phyloP scores from a whole-genome alignment of 495 filamentous ascomycete species.

The Penicillium manginii region DNA sequence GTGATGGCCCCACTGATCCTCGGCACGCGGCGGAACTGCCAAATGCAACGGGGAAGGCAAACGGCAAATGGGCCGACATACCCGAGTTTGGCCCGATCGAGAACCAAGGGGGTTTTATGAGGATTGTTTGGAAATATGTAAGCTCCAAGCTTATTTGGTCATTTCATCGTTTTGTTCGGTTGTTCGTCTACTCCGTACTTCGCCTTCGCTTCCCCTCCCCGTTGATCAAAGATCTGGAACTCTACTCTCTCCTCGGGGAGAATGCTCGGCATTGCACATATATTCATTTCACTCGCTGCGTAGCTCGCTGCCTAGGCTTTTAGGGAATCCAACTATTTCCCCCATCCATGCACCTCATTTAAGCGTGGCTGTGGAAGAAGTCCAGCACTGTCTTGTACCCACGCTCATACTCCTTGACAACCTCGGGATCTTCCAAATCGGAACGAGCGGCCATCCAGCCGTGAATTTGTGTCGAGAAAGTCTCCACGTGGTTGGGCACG shows the following conservation, averaged over 20 bases:
- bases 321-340: not conserved
- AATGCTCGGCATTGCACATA: not conserved
- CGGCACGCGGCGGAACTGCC: constrained; percentile 24
- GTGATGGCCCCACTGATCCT: constrained; percentile 3
- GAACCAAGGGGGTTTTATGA: too few relatives aligned
- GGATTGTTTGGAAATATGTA: too few relatives aligned
- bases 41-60: not conserved
- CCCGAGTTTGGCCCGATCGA: constrained; percentile 18
- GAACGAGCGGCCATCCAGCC: constrained; percentile 87
- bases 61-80: not conserved
- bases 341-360: not conserved
- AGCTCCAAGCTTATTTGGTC: too few relatives aligned
- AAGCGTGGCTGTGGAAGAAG: constrained; percentile 69
- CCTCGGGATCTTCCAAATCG: constrained; percentile 67
- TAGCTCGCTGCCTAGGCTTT: not conserved
- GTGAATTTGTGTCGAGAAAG: constrained; percentile 79
- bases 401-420: constrained; percentile 75
- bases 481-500: constrained; percentile 76
- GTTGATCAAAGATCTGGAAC: too few relatives aligned
- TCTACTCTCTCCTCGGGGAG: not conserved
- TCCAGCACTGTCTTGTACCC: constrained; percentile 76
- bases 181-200: too few relatives aligned
- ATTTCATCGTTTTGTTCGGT: too few relatives aligned
- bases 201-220: too few relatives aligned
- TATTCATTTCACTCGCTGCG: not conserved